Base-by-base conservation (phyloP, 2,329 filamentous ascomycete species). In the Phialophora verrucosa region DNA sequence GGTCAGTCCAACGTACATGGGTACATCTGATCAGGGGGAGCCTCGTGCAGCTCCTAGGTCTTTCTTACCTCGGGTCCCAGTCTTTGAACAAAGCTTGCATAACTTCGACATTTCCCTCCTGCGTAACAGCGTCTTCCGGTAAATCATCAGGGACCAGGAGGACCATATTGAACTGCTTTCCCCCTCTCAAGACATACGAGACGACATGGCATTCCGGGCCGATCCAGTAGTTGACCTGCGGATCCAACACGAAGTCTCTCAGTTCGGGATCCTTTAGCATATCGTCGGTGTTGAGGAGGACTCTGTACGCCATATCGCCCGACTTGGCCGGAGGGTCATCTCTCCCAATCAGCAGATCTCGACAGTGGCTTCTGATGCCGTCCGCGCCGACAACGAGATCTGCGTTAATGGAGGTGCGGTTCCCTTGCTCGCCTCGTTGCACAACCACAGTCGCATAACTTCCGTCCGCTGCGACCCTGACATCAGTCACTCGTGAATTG, bases 291-390 rank as follows among this genome's bases (percentile, higher is more conserved):
- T 79, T 77, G 23, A 87, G 74, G 10, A 85, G 75, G 49, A 87
- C 77, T 11, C 85, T 81, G 73, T 86, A 87, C 2, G 85, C 85
- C 44, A 87, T 73, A 72, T 87, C 85, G 1, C 85, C 85, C 0
- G 85, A 87, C 57, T 81, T 78, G 11, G 79, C 73, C 1, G 84
- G 83, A 0, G 81, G 80, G 69, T 83, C 79, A 0, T 75, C 71
- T 17, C 75, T 74, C 2, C 79, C 79, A 10, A 84, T 70, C 20
- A 86, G 75, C 8, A 77, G 73, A 63, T 82, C 78, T 8, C 83
- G 79, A 56, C 78, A 79, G 51, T 72, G 65, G 8, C 78, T 80
- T 73, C 80, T 82, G 53, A 83, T 77, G 1, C 83, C 83, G 71
- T 84, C 83, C 7, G 82, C 79, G 12, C 81, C 82, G 57, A 84